A percentile compares a stretch with the other conserved stretches of the same genome.
Conservation (phyloP, 2,329 filamentous ascomycete species). For the Plenodomus tracheiphilus region DNA sequence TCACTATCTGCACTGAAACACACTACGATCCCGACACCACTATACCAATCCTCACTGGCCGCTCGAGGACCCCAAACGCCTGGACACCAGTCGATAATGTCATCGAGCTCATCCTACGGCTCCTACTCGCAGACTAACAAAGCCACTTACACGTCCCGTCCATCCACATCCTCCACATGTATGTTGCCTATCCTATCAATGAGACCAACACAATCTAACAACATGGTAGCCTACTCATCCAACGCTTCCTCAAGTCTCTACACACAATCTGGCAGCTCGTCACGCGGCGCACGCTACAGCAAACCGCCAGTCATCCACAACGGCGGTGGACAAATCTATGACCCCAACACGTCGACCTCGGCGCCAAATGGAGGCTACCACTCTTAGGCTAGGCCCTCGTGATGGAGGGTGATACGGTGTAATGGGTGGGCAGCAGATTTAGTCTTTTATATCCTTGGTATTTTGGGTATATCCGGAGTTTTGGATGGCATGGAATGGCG, state of each 20-base stretch:
- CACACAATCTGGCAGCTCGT: slow-evolving; percentile 27
- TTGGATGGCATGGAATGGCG: slow-evolving; percentile 1
- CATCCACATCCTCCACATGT: slow-evolving; percentile 31
- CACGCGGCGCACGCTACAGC: slow-evolving; percentile 29
- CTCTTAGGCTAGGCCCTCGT: neutral
- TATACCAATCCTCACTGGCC: slow-evolving; percentile 13
- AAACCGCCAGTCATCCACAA: slow-evolving; percentile 37
- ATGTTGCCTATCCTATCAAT: slow-evolving; percentile 12
- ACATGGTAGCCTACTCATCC: slow-evolving; percentile 16
- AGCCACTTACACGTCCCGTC: slow-evolving; percentile 25
- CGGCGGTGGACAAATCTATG: slow-evolving; percentile 32
- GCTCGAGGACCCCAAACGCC: slow-evolving; percentile 15
- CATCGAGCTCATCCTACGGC: slow-evolving; percentile 30
- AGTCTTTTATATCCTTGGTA: neutral
- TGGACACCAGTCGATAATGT: slow-evolving; percentile 24
- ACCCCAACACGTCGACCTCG: slow-evolving; percentile 34
- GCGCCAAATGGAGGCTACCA: slow-evolving; percentile 37
- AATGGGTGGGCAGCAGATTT: neutral
- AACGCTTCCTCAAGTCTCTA: slow-evolving; percentile 29
- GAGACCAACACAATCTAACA: slow-evolving; percentile 7
- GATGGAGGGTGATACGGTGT: neutral
- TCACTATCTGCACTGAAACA: neutral
- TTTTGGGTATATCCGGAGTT: slow-evolving; percentile 1
- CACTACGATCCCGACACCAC: slow-evolving; percentile 1
- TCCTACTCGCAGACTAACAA: slow-evolving; percentile 26